A percentile compares a stretch with the other conserved stretches of the same genome.
Evolutionary conservation across 2,329 filamentous ascomycete species (phyloP).

Genomic region (Fusarium xyrophilum): DNA sequence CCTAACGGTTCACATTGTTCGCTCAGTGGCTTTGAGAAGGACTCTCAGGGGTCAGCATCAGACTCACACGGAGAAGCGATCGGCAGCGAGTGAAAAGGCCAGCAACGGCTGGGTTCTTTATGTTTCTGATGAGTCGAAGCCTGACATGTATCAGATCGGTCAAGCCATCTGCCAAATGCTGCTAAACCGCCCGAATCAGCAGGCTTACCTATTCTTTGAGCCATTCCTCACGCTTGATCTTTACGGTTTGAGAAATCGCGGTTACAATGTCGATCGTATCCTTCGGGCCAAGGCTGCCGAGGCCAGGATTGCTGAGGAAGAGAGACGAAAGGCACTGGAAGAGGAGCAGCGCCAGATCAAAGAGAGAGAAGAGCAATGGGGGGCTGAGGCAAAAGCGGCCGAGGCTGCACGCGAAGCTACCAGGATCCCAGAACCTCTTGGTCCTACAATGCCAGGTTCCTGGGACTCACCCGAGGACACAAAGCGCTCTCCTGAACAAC

Average conservation of each 20-base stretch:
- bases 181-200: constrained; percentile 81
- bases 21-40: constrained; percentile 77
- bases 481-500: constrained; percentile 44
- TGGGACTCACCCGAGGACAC: constrained; percentile 71
- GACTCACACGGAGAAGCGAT: constrained; percentile 76
- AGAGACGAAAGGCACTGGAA: constrained; percentile 75
- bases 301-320: constrained; percentile 83
- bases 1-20: constrained; percentile 77
- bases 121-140: constrained; percentile 70
- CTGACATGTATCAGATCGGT: constrained; percentile 91
- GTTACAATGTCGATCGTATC: constrained; percentile 97
- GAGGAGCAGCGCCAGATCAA: constrained; percentile 74
- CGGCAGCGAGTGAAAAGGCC: constrained; percentile 68
- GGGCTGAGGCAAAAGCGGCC: constrained; percentile 47
- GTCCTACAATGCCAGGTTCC: constrained; percentile 71
- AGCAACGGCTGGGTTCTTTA: constrained; percentile 71
- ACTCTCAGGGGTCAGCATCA: constrained; percentile 75
- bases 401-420: constrained; percentile 50
- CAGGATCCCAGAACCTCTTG: constrained; percentile 51
- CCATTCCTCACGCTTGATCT: constrained; percentile 88
- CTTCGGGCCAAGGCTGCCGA: constrained; percentile 87
- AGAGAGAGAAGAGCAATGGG: constrained; percentile 57
- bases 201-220: constrained; percentile 89
- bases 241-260: constrained; percentile 79
- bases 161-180: constrained; percentile 84